Evolutionary conservation across 805 yeast species (phyloP).

Genomic region (Nakazawaea ernobii): DNA sequence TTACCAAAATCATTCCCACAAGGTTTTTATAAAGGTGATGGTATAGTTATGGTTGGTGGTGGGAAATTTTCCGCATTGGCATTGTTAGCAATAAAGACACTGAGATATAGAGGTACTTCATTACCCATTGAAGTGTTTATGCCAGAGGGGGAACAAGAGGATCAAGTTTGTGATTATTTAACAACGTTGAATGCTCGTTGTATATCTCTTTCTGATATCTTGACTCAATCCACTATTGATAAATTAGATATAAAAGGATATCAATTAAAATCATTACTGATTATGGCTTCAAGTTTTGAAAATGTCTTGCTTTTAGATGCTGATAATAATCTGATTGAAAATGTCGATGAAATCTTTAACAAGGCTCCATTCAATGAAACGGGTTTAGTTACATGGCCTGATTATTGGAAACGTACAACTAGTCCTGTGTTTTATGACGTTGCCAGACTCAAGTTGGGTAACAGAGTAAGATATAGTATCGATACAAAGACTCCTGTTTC

Average conservation of each 20-base stretch:
- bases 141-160: slow-evolving; percentile 37
- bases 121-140: slow-evolving; percentile 46
- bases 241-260: slow-evolving; percentile 37
- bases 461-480: slow-evolving; percentile 24
- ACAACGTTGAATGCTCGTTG: slow-evolving; percentile 55
- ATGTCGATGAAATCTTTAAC: slow-evolving; percentile 47
- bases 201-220: slow-evolving; percentile 42
- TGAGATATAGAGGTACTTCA: slow-evolving; percentile 38
- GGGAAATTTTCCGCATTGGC: slow-evolving; percentile 64
- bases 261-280: slow-evolving; percentile 43
- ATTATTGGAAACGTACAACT: slow-evolving; percentile 53
- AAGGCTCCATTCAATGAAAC: slow-evolving; percentile 46
- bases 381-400: slow-evolving; percentile 56
- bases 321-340: slow-evolving; percentile 43
- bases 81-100: slow-evolving; percentile 42
- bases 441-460: slow-evolving; percentile 29
- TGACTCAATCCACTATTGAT: slow-evolving; percentile 38
- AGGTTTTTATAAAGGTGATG: slow-evolving; percentile 41
- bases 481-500: slow-evolving; percentile 21
- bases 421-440: slow-evolving; percentile 43
- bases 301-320: slow-evolving; percentile 46
- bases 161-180: slow-evolving; percentile 36
- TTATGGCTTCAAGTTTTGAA: slow-evolving; percentile 47
- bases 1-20: slow-evolving; percentile 34
- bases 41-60: slow-evolving; percentile 71